Base-by-base conservation (phyloP, 345 rosid genomes). In the Streptanthus diversifolius region DNA sequence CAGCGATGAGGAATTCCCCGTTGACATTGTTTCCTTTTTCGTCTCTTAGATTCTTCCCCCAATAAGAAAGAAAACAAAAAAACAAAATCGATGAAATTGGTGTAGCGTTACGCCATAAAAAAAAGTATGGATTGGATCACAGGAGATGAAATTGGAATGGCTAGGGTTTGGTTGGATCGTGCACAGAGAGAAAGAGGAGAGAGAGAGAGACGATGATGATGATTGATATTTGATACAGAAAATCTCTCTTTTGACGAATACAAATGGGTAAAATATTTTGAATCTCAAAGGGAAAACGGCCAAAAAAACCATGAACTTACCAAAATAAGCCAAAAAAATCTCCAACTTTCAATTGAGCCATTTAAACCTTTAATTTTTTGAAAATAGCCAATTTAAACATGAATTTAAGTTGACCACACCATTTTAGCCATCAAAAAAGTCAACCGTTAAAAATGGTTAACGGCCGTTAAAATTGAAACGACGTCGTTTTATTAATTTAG, bases 11-110 rank as follows among this genome's bases (percentile, higher is more conserved):
- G 63, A 8, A 12, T 71, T 62, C 74, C 48, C 74, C 70, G 81
- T 73, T 78, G 81, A 78, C 81, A 78, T 78, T 65, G 25, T 59
- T 59, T 44, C 70, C 12, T 22, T 41, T 37, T 58, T 8, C 15
- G n/a, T 58, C 8, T n/a, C 55, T 17, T 11, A 8, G 39, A 25
- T 54, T 37, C 40, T 19, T 32, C n/a, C 3, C 11, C 27, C 27
- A 3, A 25, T 2, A 1, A 0, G 0, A n/a, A 22, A 18, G n/a
- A n/a, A n/a, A n/a, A n/a, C n/a, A n/a, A 54, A 14, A 36, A 57
- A 77, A 14, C 24, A 47, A 39, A 49, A 71, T 63, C 71, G 62
- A 17, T 56, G 75, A 47, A 70, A 70, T 63, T 76, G 54, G 37
- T 56, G 30, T 19, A 69, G 15, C 3, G 7, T 76, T 70, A 76